phyloP scores from a whole-genome alignment of 768 basidiomycete species.

The Hemileccinum rubropunctum region DNA sequence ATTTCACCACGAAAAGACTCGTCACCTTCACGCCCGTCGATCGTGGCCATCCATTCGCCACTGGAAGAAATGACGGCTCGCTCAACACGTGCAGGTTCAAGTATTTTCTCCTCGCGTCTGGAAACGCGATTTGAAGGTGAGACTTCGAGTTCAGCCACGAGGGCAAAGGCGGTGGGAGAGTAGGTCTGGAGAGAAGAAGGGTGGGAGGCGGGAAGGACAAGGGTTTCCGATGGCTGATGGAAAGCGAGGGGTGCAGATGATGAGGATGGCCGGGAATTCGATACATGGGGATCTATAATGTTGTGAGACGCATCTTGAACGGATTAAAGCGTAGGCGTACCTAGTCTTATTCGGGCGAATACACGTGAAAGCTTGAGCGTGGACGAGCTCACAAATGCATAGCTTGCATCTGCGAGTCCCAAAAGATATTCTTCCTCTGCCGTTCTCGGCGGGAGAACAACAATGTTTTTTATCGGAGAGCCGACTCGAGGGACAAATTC shows the following conservation, averaged over 20 bases:
- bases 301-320: constrained; percentile 1
- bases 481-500: constrained; percentile 94
- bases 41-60: constrained; percentile 91
- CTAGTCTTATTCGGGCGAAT: constrained; percentile 75
- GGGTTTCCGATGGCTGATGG: constrained; percentile 67
- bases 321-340: constrained; percentile 37
- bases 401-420: constrained; percentile 77
- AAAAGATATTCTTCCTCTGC: constrained; percentile 85
- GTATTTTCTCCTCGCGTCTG: constrained; percentile 68
- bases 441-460: constrained; percentile 49
- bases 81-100: constrained; percentile 78
- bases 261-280: constrained; percentile 36
- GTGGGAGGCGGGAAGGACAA: constrained; percentile 91
- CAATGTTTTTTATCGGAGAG: constrained; percentile 74
- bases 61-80: constrained; percentile 58
- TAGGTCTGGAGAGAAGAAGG: constrained; percentile 94
- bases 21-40: constrained; percentile 72
- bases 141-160: constrained; percentile 86
- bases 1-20: constrained; percentile 63
- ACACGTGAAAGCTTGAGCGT: constrained; percentile 70
- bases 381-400: constrained; percentile 69
- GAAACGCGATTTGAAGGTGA: constrained; percentile 92
- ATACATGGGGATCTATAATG: constrained; percentile 34
- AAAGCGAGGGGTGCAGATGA: constrained; percentile 64
- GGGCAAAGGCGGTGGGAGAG: constrained; percentile 65